A percentile compares a stretch with the other conserved stretches of the same genome.
Evolutionary conservation across 306 rosid genomes (phyloP).

Genomic region (Cucurbita moschata): DNA sequence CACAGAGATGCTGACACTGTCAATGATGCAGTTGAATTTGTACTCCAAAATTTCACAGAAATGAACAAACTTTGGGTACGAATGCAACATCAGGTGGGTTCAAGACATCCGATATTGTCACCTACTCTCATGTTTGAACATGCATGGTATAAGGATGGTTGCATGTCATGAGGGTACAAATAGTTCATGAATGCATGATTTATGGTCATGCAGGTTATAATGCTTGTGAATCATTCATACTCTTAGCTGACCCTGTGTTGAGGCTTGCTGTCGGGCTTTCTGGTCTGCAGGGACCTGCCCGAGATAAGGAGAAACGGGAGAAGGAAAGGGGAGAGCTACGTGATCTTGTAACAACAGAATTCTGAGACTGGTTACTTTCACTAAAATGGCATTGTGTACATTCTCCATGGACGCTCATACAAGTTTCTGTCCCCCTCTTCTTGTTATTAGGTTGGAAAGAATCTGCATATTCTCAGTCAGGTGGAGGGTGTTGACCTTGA

Average conservation of each 20-base stretch:
- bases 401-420: constrained; percentile 42
- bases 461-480: constrained; percentile 91
- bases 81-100: constrained; percentile 61
- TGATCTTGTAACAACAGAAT: constrained; percentile 79
- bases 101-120: constrained; percentile 12
- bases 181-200: constrained; percentile 50
- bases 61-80: constrained; percentile 66
- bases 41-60: constrained; percentile 49
- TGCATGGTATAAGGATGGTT: constrained; percentile 32
- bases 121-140: constrained; percentile 24
- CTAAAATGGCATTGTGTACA: constrained; percentile 34
- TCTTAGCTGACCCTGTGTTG: constrained; percentile 99
- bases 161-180: constrained; percentile 44
- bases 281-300: constrained; percentile 99
- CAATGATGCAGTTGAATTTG: constrained; percentile 46
- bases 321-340: constrained; percentile 96
- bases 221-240: constrained; percentile 69
- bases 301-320: constrained; percentile 95
- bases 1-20: constrained; percentile 49
- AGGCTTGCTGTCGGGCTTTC: constrained; percentile 98
- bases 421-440: constrained; percentile 38
- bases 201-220: constrained; percentile 62
- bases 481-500: constrained; percentile 96
- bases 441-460: constrained; percentile 84
- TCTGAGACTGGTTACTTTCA: constrained; percentile 49